phyloP scores from a whole-genome alignment of 225 moss, liverwort and hornwort genomes.

The Climacium dendroides region DNA sequence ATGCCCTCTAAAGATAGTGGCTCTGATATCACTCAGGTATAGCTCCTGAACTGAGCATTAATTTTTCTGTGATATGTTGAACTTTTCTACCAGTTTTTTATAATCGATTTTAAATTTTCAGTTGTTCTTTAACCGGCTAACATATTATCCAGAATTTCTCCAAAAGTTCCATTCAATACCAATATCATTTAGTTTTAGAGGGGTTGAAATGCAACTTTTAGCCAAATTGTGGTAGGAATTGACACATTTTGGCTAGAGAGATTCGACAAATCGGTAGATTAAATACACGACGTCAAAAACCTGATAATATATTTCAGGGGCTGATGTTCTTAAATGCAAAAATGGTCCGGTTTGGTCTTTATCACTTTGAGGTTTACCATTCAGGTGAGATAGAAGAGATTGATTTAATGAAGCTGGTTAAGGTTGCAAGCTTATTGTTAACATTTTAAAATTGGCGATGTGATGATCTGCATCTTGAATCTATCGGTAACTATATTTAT shows the following conservation, averaged over 20 bases:
- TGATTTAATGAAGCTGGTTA: neutral
- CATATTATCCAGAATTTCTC: neutral
- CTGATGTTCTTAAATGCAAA: neutral
- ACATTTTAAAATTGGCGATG: neutral
- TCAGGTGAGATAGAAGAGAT: neutral
- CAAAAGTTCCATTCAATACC: neutral
- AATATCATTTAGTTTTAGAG: neutral
- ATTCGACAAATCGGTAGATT: neutral
- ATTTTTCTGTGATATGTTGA: neutral
- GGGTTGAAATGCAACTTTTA: neutral
- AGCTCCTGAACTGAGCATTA: neutral
- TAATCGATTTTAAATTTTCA: neutral
- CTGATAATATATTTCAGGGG: neutral
- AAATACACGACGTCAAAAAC: neutral
- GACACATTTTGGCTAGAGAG: neutral
- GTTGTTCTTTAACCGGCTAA: neutral
- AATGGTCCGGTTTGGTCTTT: neutral
- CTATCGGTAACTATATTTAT: neutral
- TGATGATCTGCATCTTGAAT: neutral
- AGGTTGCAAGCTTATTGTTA: neutral
- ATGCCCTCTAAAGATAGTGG: constrained; percentile 48
- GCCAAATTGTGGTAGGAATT: neutral
- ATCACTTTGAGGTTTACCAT: neutral
- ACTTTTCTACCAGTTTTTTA: neutral
- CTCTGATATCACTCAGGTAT: constrained; percentile 50